These are phyloP conservation scores for Fusarium cicatricum DNA, from an alignment of 2,329 filamentous ascomycete species.

Conservation along the genomic window DNA sequence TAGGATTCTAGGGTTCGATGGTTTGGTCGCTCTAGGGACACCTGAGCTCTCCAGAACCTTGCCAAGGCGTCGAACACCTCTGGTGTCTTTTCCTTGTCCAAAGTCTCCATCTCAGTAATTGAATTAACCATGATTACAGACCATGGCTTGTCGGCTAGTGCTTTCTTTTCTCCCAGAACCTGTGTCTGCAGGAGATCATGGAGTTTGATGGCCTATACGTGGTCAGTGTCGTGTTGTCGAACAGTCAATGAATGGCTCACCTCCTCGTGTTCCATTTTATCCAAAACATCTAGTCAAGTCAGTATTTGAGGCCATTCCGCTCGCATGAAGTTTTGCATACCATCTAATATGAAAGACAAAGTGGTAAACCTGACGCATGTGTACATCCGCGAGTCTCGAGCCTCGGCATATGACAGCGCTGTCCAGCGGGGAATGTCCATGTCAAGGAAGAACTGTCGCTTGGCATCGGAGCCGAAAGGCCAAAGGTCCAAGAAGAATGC, in stretches of 20 bases:
- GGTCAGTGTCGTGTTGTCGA: background rate
- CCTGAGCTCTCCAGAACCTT: background rate
- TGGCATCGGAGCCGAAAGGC: background rate
- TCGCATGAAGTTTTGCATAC: background rate
- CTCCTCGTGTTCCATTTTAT: background rate
- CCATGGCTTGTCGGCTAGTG: background rate
- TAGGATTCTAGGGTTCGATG: background rate
- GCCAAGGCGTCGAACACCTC: background rate
- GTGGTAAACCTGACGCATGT: background rate
- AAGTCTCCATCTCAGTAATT: background rate
- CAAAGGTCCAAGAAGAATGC: background rate
- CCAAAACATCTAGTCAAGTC: background rate
- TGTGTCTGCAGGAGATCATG: background rate
- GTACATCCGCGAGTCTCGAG: background rate
- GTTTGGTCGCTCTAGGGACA: background rate
- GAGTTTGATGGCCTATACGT: background rate
- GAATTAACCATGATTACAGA: background rate
- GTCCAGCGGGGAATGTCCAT: background rate
- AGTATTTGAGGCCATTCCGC: background rate
- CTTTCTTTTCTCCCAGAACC: background rate
- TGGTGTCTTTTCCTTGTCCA: background rate
- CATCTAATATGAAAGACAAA: background rate
- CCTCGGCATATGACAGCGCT: background rate
- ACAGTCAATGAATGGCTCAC: no score
- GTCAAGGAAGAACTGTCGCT: background rate